Base-by-base conservation (phyloP, 1,284 basidiomycete genomes). In the Cystobasidium slooffiae region DNA sequence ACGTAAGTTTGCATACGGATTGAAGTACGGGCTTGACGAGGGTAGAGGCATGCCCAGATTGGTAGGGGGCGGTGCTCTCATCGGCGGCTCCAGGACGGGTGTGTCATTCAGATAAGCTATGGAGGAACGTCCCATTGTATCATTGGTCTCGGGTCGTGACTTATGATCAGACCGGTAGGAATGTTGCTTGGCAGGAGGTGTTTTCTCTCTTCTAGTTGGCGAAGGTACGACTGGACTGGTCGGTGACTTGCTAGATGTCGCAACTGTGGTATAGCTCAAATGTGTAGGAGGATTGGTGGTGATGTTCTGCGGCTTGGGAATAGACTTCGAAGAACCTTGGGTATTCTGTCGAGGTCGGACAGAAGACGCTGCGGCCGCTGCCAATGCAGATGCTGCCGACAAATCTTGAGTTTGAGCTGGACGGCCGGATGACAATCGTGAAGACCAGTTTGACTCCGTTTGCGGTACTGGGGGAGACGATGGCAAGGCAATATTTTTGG, bases 31-130 rank as follows among this genome's bases (percentile, higher is more conserved):
- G 22, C 62, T 65, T 24, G 51, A 53, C 3, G 70, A 73, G 6
- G 70, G 70, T n/a, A 73, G 46, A 9, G 70, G 70, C 49, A 65
- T 52, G 14, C 49, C 52, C 8, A 62, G 62, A 44, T 62, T 65
- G 31, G 66, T 49, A 14, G 70, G 70, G 14, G 70, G 70, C 12
- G 70, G 70, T 10, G 70, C 70, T 37, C 55, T 24, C 70, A 73
- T 73, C 8, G 70, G 70, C 14, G 70, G 70, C 37, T 73, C 70
- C n/a, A 73, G 51, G 12, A 22, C 43, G n/a, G 70, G 70, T 1
- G 62, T 59, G 16, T 73, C 70, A 43, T 73, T 73, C 20, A 73
- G 63, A 46, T 73, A 73, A 3, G 70, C 70, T 43, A 73, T 73
- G 1, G 62, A 65, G 6, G 70, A 73, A 39, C 70, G n/a, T 6